A percentile compares a stretch with the other conserved stretches of the same genome.
Conservation (phyloP, 768 basidiomycete genomes). For the Phanerodontia chrysosporium region DNA sequence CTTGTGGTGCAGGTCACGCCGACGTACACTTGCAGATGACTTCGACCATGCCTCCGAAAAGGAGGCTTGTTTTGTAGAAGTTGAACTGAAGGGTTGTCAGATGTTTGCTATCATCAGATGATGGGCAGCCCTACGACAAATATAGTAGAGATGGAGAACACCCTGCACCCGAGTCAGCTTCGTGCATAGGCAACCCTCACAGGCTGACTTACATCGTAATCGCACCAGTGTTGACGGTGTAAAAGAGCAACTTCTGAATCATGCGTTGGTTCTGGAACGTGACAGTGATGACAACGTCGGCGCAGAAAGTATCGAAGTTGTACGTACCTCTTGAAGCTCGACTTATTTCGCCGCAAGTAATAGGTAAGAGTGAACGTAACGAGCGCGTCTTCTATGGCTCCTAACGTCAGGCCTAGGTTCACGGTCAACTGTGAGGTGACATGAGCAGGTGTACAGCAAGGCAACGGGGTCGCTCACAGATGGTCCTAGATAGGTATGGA, state of each 20-base stretch:
- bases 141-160: background rate
- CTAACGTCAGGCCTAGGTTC: slow-evolving; percentile 1
- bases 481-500: background rate
- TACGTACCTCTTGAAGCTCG: background rate
- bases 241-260: background rate
- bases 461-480: background rate
- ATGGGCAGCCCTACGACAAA: background rate
- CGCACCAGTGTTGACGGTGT: slow-evolving; percentile 1
- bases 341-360: slow-evolving; percentile 2
- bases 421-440: background rate
- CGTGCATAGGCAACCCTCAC: too few relatives aligned
- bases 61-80: background rate
- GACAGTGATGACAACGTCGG: too few relatives aligned
- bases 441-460: background rate
- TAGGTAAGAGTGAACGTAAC: background rate
- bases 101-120: too few relatives aligned
- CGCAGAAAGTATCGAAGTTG: background rate
- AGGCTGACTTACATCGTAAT: background rate
- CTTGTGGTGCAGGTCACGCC: background rate
- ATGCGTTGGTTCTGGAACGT: background rate
- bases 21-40: background rate
- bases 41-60: background rate
- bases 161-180: too few relatives aligned
- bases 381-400: slow-evolving; percentile 2
- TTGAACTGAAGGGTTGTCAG: background rate